These are phyloP conservation scores for Trametes cinnabarina DNA, from an alignment of 768 basidiomycete genomes.

Conservation along the genomic window DNA sequence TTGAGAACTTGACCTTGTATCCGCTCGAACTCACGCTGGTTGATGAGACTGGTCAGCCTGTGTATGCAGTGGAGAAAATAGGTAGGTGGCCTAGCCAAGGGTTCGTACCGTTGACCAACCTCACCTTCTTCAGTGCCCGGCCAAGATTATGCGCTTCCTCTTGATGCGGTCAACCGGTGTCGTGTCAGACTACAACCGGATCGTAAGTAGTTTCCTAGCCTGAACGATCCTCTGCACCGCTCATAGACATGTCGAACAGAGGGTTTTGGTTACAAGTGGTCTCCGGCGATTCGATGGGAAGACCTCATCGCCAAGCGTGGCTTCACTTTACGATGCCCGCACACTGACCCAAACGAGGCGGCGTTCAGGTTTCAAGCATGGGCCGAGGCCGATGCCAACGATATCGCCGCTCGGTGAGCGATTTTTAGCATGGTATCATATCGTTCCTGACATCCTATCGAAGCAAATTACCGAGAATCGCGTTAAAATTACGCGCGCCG, in stretches of 20 bases:
- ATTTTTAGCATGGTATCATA: too few relatives aligned
- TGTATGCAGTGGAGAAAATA: conserved; percentile 80
- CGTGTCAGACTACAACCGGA: conserved; percentile 88
- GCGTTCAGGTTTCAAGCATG: conserved; percentile 94
- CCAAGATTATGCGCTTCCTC: conserved; percentile 83
- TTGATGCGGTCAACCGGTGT: conserved; percentile 81
- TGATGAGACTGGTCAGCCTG: conserved; percentile 79
- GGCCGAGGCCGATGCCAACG: conserved; percentile 69
- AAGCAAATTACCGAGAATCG: conserved; percentile 84
- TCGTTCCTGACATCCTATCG: not conserved
- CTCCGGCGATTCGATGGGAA: conserved; percentile 82
- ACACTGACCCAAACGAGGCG: conserved; percentile 75
- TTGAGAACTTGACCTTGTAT: conserved; percentile 89
- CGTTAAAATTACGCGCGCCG: conserved; percentile 85
- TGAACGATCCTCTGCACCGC: too few relatives aligned
- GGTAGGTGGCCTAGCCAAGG: conserved; percentile 36
- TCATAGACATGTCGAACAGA: conserved; percentile 46
- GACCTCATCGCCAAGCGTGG: conserved; percentile 69
- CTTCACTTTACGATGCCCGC: conserved; percentile 83
- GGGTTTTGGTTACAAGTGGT: conserved; percentile 97
- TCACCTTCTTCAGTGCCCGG: conserved; percentile 58
- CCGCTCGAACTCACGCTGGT: conserved; percentile 90
- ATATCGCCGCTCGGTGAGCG: conserved; percentile 56
- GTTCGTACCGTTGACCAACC: not conserved
- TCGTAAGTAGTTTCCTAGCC: conserved; percentile 52